Base-by-base conservation (phyloP, 2,329 filamentous ascomycete genomes). In the Penicillium sp. region DNA sequence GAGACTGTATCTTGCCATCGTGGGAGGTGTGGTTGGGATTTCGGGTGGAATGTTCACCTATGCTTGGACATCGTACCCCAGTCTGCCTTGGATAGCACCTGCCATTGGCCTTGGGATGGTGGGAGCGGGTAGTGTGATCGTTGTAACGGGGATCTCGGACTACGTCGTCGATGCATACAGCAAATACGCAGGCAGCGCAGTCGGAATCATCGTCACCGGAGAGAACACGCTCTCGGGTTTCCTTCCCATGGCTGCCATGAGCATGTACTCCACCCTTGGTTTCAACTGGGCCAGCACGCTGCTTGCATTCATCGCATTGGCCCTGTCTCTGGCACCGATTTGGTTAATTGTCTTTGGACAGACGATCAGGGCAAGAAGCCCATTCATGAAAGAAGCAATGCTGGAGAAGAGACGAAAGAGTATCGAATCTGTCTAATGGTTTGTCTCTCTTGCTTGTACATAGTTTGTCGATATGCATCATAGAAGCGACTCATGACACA, bases 131-230 rank as follows among this genome's bases (percentile, higher is more conserved):
- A 74, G 73, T 3, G 68, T 70, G 3, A 62, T 69, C 15, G 76
- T 76, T 5, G 69, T 73, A 44, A 66, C 77, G 18, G 74, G 73
- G 10, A 74, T 74, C 4, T 69, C 74, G 0, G 77, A 78, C 62
- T 77, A 77, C 46, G 65, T 75, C n/a, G 70, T 71, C 3, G 75
- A 78, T 55, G 71, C 76, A 0, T 79, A 78, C 50, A 69, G 72
- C 18, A 68, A 73, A 24, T 76, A 75, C 50, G 75, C 76, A 3
- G 75, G 69, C 0, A 76, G 73, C 13, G 72, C 74, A 1, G 63
- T 76, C 1, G 72, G 70, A 2, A 74, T 74, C 3, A 72, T 74
- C 13, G 74, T 70, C 0, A 66, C 76, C 0, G 66, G 74, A 2
- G 67, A 76, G 49, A 77, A 75, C 48, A 55, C 64, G 0, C 66